These are phyloP conservation scores for Conringia planisiliqua DNA, from an alignment of 345 rosid genomes.

Conservation along the genomic window DNA sequence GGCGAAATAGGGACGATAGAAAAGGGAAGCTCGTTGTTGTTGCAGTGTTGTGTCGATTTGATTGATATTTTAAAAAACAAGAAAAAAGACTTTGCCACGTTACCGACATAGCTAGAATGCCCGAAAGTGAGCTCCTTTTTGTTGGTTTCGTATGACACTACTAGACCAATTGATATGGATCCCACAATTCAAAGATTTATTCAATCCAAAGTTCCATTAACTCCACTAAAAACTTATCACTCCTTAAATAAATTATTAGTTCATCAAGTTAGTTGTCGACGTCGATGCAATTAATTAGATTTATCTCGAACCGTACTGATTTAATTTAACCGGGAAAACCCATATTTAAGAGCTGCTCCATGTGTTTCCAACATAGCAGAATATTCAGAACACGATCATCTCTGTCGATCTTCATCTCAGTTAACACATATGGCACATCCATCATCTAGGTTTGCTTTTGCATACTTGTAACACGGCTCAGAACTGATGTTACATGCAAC, in stretches of 20 bases:
- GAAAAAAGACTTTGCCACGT: background rate
- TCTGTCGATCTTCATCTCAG: background rate
- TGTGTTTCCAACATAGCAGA: background rate
- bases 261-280: background rate
- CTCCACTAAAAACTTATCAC: background rate
- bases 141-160: background rate
- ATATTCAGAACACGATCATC: background rate
- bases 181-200: background rate
- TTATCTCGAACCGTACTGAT: background rate
- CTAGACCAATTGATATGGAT: background rate
- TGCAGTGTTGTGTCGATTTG: background rate
- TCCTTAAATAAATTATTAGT: background rate
- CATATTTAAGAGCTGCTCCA: background rate
- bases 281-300: background rate
- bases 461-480: background rate
- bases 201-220: background rate
- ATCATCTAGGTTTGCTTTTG: background rate
- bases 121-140: constrained; percentile 9
- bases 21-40: background rate
- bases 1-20: constrained; percentile 17
- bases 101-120: constrained; percentile 35
- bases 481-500: background rate
- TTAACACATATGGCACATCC: background rate
- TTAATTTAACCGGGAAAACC: background rate
- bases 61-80: background rate